Evolutionary conservation across 2,329 filamentous ascomycete genomes (phyloP).

Genomic region (Alternaria rosae): DNA sequence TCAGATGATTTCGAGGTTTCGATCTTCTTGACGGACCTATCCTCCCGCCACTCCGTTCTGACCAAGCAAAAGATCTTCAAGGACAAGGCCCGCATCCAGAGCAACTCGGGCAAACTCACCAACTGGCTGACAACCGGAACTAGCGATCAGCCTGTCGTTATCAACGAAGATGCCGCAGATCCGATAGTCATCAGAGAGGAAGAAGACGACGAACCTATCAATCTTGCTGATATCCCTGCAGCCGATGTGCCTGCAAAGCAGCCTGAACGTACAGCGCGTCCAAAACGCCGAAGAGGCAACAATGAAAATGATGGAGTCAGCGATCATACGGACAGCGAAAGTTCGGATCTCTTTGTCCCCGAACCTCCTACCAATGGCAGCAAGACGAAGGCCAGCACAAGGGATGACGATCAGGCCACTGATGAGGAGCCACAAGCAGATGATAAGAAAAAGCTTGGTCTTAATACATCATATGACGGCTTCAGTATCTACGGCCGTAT

Average conservation of each 20-base stretch:
- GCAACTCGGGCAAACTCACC: constrained; percentile 57
- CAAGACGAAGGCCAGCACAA: constrained; percentile 22
- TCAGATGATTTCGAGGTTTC: constrained; percentile 94
- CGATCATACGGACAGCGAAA: constrained; percentile 41
- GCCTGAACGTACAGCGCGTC: constrained; percentile 22
- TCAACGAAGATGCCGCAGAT: constrained; percentile 55
- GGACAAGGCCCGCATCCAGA: constrained; percentile 54
- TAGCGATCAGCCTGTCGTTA: constrained; percentile 52
- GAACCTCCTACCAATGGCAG: constrained; percentile 26
- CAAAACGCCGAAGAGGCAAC: constrained; percentile 21
- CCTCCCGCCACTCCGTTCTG: constrained; percentile 83
- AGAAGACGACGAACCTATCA: constrained; percentile 61
- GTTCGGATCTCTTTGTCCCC: constrained; percentile 39
- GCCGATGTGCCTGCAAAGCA: constrained; percentile 26
- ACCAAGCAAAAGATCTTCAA: constrained; percentile 79
- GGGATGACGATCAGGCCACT: constrained; percentile 27
- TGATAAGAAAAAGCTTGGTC: constrained; percentile 89
- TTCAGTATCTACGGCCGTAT: constrained; percentile 96
- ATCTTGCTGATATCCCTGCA: constrained; percentile 66
- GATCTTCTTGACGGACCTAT: constrained; percentile 88
- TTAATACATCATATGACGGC: constrained; percentile 90
- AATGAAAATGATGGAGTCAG: constrained; percentile 21
- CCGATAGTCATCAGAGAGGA: constrained; percentile 61
- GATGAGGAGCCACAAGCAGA: constrained; percentile 66
- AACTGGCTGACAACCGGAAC: constrained; percentile 53